Evolutionary conservation across 2,329 filamentous ascomycete genomes (phyloP), one percentile per base, ranked within the genome.

Genomic region (Calycina herbarum): DNA sequence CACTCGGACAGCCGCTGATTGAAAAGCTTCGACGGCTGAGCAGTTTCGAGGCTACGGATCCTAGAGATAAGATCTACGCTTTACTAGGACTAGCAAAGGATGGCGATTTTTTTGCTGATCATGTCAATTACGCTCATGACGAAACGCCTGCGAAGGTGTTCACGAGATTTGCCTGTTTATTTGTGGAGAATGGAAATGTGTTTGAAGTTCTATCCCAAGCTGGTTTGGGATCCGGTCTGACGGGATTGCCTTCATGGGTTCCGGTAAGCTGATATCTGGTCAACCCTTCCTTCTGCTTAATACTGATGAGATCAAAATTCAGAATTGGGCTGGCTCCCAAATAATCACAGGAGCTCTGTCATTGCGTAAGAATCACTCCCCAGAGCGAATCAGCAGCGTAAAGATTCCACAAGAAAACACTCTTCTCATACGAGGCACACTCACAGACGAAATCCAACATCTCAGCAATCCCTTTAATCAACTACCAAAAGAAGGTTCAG

Each of bases 1-100:
- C 6, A 8, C n/a, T 48, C 3, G 17, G 2, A 48, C 42, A 20
- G 2, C 6, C 17, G 5, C n/a, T 24, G 5, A 7, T 48, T 24
- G 42, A 48, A 13, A 48, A 48, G n/a, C 42, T 48, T n/a, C 6
- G 5, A 48, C 42, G 42, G 11, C 7, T 48, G n/a, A 10, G 42
- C 6, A 48, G 17, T 10, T 48, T 48, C 27, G 59, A 61, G 6
- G 59, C 59, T 2, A 61, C 59, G 10, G 59, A 61, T 48, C 35
- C 40, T 10, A 42, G 59, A 35, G 59, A 61, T 48, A 61, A 61
- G 20, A 48, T 61, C 7, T 61, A 61, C 24, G 59, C 35, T 29
- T 17, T 61, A n/a, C 15, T 61, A 31, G 59, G 59, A 17, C 8
- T 61, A 27, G 59, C 59, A 11, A 45, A 35, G n/a, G 59, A 61